Evolutionary conservation across 1,284 basidiomycete species (phyloP).

Genomic region (Austropuccinia psidii): DNA sequence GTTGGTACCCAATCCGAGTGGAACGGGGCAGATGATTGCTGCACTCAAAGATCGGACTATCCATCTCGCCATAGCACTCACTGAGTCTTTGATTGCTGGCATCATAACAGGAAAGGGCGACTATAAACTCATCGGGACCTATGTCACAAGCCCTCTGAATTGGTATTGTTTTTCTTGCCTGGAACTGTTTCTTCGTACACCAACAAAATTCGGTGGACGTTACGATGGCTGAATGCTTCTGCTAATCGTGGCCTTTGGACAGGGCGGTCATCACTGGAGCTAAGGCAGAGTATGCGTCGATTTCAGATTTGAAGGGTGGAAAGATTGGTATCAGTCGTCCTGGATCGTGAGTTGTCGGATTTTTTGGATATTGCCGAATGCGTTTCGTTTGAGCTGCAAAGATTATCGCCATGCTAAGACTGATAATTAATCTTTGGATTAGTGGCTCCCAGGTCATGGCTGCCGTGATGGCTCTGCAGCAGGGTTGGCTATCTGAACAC

Average conservation of each 20-base stretch:
- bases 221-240: neutral
- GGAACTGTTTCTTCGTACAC: neutral
- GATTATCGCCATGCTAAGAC: neutral
- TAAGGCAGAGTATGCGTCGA: constrained; percentile 61
- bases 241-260: neutral
- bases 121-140: constrained; percentile 87
- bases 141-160: constrained; percentile 76
- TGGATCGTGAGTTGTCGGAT: constrained; percentile 55
- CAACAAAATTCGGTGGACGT: no score
- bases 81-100: constrained; percentile 85
- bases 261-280: constrained; percentile 90
- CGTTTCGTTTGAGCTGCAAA: no score
- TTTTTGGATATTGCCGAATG: no score
- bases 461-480: constrained; percentile 10
- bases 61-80: constrained; percentile 83
- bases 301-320: constrained; percentile 69
- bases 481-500: constrained; percentile 1
- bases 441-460: constrained; percentile 33
- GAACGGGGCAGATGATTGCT: constrained; percentile 81
- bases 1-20: constrained; percentile 82
- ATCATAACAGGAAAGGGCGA: constrained; percentile 76
- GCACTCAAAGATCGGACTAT: constrained; percentile 75
- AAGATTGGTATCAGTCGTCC: constrained; percentile 81
- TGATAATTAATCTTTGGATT: no score
- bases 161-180: constrained; percentile 55